Evolutionary conservation across 2,329 filamentous ascomycete species (phyloP).

Genomic region (Rhynchosporium secalis): DNA sequence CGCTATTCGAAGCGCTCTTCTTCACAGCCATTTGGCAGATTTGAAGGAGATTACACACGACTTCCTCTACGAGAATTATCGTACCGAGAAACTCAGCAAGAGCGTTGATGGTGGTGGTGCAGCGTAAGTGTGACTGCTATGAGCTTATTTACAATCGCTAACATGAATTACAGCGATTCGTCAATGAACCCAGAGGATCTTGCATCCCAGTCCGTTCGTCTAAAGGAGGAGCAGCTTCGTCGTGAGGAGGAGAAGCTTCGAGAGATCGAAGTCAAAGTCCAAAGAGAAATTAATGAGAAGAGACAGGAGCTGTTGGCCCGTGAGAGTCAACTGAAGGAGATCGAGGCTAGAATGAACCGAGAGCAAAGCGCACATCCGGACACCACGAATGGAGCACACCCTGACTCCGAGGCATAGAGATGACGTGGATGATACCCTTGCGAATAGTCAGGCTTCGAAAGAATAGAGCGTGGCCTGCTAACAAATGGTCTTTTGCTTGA

Average conservation of each 20-base stretch:
- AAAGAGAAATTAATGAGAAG: slow-evolving; percentile 99
- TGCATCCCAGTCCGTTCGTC: slow-evolving; percentile 92
- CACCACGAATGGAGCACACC: slow-evolving; percentile 38
- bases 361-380: slow-evolving; percentile 62
- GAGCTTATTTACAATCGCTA: slow-evolving; percentile 39
- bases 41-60: slow-evolving; percentile 99
- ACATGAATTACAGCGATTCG: slow-evolving; percentile 57
- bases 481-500: slow-evolving; percentile 27
- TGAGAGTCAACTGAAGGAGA: slow-evolving; percentile 97
- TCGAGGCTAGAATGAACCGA: slow-evolving; percentile 94
- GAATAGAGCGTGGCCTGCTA: slow-evolving; percentile 19
- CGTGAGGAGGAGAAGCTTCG: slow-evolving; percentile 99
- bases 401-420: slow-evolving; percentile 33
- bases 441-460: slow-evolving; percentile 18
- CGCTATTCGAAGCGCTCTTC: slow-evolving; percentile 90
- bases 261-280: slow-evolving; percentile 99
- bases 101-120: slow-evolving; percentile 88
- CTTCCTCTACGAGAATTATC: slow-evolving; percentile 99
- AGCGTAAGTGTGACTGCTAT: slow-evolving; percentile 64
- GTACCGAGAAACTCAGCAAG: slow-evolving; percentile 99
- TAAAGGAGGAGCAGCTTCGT: slow-evolving; percentile 99
- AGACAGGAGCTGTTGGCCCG: slow-evolving; percentile 95
- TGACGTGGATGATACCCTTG: slow-evolving; percentile 23
- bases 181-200: slow-evolving; percentile 98
- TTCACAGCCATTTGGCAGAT: slow-evolving; percentile 97